Base-by-base conservation (phyloP, 2,329 filamentous ascomycete species). In the Pseudocercospora cruenta region DNA sequence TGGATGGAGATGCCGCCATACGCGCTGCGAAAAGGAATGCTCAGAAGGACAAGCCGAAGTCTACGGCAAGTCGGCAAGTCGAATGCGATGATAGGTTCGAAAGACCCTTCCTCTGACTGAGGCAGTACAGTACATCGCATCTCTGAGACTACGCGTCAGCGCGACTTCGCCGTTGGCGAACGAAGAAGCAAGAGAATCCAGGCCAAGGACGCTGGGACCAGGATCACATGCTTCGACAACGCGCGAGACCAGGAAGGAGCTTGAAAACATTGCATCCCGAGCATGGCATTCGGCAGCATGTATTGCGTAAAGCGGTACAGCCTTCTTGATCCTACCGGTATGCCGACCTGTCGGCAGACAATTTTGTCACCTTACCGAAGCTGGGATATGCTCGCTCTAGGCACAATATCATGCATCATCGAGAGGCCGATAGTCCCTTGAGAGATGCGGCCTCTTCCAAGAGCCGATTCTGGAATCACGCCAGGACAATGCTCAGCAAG, bases 1-100 rank as follows among this genome's bases (percentile, higher is more conserved):
- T 96, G 10, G 92, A 96, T 78, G 93, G 93, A 0, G 91, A 94
- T 71, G 82, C 79, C 75, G 88, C 87, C 1, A 73, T 90, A 73
- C 83, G 81, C 74, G 82, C 78, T 45, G 86, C 83, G 19, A 58
- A 58, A 49, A 60, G 58, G 58, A 33, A 49, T 19, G 24, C 36
- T 14, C 14, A 8, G 22, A 28, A 28, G 7, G 64, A 33, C 14
- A 49, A 49, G 9, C 51, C 24, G 10, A 60, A 60, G 19, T 6
- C 43, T 12, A 33, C 22, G 43, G 28, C 33, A 31, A 64, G 43
- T 49, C 58, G 65, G 65, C 65, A 64, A 64, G 65, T 64, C 28
- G 26, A 45, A 14, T 22, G 14, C 1, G 12, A 4, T 19, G n/a
- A 33, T 31, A 57, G 51, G 45, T 14, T 51, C 39, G 16, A 19